A percentile compares a stretch with the other conserved stretches of the same genome.
phyloP scores from a whole-genome alignment of 2,329 filamentous ascomycete genomes.

The Lecanicillium sp. region DNA sequence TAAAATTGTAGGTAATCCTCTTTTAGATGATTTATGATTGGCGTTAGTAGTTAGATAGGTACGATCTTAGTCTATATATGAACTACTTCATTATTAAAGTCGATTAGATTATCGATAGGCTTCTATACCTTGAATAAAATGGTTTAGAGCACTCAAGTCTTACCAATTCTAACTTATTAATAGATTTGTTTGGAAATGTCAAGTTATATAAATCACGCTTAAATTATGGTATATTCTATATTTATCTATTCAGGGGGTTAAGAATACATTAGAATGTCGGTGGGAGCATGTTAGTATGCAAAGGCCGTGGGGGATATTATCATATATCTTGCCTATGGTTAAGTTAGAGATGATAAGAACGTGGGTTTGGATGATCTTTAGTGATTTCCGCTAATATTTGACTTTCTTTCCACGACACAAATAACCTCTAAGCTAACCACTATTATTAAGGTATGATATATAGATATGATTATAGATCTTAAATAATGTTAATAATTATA shows the following conservation, averaged over 20 bases:
- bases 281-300: not conserved
- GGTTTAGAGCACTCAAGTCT: slow-evolving; percentile 7
- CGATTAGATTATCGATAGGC: slow-evolving; percentile 7
- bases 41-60: slow-evolving; percentile 11
- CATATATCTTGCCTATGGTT: not conserved
- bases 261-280: not conserved
- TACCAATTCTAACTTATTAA: slow-evolving; percentile 7
- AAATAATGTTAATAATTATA: not conserved
- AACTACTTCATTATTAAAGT: not conserved
- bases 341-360: not conserved
- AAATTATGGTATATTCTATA: not conserved
- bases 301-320: not conserved
- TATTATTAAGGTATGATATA: not conserved
- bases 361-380: not conserved
- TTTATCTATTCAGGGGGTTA: slow-evolving; percentile 3
- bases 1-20: slow-evolving; percentile 5
- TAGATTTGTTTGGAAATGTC: slow-evolving; percentile 8
- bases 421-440: not conserved
- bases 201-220: slow-evolving; percentile 11
- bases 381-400: not conserved
- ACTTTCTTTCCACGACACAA: not conserved
- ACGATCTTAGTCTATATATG: not conserved
- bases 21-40: slow-evolving; percentile 7
- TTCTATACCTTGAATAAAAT: slow-evolving; percentile 10
- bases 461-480: not conserved